A percentile compares a stretch with the other conserved stretches of the same genome.
phyloP scores from a whole-genome alignment of 139 green algal species.

The Parachlorella kessleri region DNA sequence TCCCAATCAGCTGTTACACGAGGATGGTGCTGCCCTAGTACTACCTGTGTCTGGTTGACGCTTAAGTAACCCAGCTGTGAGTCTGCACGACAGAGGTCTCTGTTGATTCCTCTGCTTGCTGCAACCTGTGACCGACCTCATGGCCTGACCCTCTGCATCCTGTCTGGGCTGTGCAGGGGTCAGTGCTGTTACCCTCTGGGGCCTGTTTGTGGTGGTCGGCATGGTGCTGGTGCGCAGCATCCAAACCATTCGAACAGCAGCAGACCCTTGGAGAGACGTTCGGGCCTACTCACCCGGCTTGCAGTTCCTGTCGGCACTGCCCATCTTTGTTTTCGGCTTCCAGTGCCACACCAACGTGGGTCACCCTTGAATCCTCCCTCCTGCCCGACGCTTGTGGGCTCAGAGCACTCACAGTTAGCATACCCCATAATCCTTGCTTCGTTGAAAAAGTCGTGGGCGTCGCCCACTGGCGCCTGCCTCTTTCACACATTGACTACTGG shows the following conservation, averaged over 20 bases:
- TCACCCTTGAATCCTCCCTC: no score
- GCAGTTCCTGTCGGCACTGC: constrained; percentile 33
- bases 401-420: no score
- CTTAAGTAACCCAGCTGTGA: neutral
- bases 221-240: constrained; percentile 33
- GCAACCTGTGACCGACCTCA: no score
- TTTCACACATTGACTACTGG: no score
- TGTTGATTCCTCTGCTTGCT: neutral
- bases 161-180: no score
- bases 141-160: no score
- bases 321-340: constrained; percentile 79
- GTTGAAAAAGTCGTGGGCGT: no score
- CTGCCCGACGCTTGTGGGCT: no score
- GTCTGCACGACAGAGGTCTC: neutral
- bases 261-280: constrained; percentile 14
- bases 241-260: constrained; percentile 20
- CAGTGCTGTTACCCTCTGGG: constrained; percentile 32
- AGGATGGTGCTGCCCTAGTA: neutral
- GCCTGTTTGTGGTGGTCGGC: constrained; percentile 31
- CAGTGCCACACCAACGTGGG: constrained; percentile 31
- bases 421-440: no score
- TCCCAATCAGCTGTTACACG: neutral
- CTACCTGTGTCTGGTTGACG: neutral
- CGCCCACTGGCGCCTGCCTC: no score
- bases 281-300: constrained; percentile 40